phyloP scores from a whole-genome alignment of 163 green algal species.

The Scenedesmus sp. region DNA sequence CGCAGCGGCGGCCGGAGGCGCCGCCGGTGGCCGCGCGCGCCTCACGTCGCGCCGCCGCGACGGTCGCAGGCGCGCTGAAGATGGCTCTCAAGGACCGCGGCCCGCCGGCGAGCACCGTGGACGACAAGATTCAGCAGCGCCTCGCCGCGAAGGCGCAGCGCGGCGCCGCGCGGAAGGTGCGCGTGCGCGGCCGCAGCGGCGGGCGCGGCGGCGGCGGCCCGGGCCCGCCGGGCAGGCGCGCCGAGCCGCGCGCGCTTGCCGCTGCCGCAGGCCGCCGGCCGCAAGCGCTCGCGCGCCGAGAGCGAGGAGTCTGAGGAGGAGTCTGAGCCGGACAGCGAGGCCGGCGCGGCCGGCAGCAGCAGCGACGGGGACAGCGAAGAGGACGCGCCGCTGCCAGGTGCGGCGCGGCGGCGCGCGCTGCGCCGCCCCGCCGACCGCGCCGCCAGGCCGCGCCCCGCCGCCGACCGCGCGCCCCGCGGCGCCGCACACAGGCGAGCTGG shows the following conservation, averaged over 20 bases:
- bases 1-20: background rate
- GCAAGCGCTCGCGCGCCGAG: conserved; percentile 4
- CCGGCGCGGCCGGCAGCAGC: conserved; percentile 6
- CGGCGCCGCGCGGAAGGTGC: background rate
- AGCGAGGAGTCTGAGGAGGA: background rate
- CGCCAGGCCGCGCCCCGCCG: too few species aligned
- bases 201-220: background rate
- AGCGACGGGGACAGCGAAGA: conserved; percentile 34
- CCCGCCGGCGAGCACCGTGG: conserved; percentile 63
- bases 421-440: too few species aligned
- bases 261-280: background rate
- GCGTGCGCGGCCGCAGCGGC: background rate
- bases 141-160: conserved; percentile 41
- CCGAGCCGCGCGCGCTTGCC: background rate
- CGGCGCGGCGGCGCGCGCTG: background rate
- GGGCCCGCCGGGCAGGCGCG: background rate
- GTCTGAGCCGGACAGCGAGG: background rate
- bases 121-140: conserved; percentile 79
- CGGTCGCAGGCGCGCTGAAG: conserved; percentile 61
- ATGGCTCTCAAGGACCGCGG: conserved; percentile 53
- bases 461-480: too few species aligned
- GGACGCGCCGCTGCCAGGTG: conserved; percentile 48
- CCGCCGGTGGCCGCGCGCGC: too few species aligned
- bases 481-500: conserved; percentile 27
- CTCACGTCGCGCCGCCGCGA: too few species aligned